Evolutionary conservation across 495 filamentous ascomycete species (phyloP).

Genomic region (Penicillium fimorum): DNA sequence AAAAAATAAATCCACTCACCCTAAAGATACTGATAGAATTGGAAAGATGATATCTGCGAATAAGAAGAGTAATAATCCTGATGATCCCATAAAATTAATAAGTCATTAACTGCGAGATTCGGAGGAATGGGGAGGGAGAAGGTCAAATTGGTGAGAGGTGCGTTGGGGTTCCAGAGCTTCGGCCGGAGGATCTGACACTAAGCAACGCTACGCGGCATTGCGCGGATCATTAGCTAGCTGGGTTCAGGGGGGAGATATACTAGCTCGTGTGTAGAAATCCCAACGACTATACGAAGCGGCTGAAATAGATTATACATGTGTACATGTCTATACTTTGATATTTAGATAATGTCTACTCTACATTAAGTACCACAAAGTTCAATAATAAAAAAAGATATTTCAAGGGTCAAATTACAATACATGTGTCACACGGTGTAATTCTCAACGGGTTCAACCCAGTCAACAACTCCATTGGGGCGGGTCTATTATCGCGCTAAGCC

Average conservation of each 20-base stretch:
- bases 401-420: not conserved
- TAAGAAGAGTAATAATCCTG: not conserved
- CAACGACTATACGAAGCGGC: not conserved
- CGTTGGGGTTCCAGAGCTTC: conserved; percentile 21
- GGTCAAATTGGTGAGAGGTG: conserved; percentile 15
- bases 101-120: conserved; percentile 1
- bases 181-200: conserved; percentile 14
- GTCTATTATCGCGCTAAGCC: conserved; percentile 23
- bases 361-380: not conserved
- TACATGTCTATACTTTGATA: not conserved
- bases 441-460: conserved; percentile 15
- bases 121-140: conserved; percentile 23
- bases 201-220: conserved; percentile 6
- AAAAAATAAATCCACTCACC: conserved; percentile 4
- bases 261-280: not conserved
- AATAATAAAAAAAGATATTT: not conserved
- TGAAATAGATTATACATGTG: not conserved
- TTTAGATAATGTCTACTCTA: not conserved
- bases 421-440: not conserved
- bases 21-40: not conserved
- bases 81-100: not conserved
- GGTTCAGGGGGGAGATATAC: not conserved
- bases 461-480: conserved; percentile 22
- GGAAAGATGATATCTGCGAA: not conserved
- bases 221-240: conserved; percentile 8